These are phyloP conservation scores for Corylus americana DNA, from an alignment of 306 rosid genomes.

Conservation along the genomic window DNA sequence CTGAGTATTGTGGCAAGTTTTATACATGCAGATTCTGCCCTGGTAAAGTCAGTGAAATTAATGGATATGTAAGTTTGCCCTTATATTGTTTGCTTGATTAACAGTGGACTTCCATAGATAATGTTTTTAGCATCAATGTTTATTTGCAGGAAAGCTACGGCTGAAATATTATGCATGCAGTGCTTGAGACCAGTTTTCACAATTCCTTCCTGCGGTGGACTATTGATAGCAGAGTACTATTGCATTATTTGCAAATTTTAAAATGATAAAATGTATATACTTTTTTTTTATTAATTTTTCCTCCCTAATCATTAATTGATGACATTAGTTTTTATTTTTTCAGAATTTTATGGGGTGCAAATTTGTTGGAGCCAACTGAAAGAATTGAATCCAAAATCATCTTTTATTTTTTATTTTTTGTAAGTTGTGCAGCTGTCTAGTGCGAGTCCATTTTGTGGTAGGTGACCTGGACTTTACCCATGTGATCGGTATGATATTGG, in stretches of 20 bases:
- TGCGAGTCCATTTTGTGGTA: too few species aligned
- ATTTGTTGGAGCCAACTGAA: not conserved
- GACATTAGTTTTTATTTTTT: not conserved
- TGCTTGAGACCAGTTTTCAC: conserved; percentile 48
- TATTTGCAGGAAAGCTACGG: conserved; percentile 48
- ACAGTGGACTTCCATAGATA: not conserved
- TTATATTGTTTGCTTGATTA: not conserved
- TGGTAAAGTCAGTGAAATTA: conserved; percentile 59
- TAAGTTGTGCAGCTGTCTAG: too few species aligned
- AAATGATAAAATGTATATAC: conserved; percentile 65
- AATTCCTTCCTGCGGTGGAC: conserved; percentile 63
- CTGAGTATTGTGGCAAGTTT: conserved; percentile 72
- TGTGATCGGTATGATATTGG: too few species aligned
- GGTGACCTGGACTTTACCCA: too few species aligned
- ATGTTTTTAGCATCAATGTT: not conserved
- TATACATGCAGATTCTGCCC: conserved; percentile 75
- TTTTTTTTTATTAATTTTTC: not conserved
- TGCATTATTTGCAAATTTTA: conserved; percentile 71
- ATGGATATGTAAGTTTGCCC: conserved; percentile 64
- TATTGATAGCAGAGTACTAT: conserved; percentile 63
- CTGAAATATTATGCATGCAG: conserved; percentile 73
- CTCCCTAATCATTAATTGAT: not conserved
- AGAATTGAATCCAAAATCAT: too few species aligned
- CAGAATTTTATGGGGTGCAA: not conserved
- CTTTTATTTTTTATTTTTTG: too few species aligned